Evolutionary conservation across 1,284 basidiomycete genomes (phyloP), one percentile per base, ranked within the genome.

Genomic region (Rhodotorula sp.): DNA sequence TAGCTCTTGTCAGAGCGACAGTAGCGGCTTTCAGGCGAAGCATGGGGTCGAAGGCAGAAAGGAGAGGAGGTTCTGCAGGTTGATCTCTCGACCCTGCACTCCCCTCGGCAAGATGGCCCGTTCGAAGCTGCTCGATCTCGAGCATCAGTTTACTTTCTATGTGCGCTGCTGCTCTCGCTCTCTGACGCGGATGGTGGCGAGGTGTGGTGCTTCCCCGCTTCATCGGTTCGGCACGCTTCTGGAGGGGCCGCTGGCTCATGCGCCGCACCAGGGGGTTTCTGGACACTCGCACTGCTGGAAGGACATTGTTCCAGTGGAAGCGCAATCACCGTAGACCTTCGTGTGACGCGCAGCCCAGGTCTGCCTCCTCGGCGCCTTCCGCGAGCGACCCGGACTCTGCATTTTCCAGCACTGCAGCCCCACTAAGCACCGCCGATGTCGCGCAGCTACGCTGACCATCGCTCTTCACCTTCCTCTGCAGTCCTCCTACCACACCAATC

Each of bases 401-500:
- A 34, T 34, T 2, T 34, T 34, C 34, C 34, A 34, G 34, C 34
- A 34, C 34, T 34, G 34, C 19, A 52, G 50, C 10, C 4, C 10
- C 5, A 34, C 16, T 8, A 7, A 2, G 27, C 16, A 9, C 34
- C 14, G 13, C 23, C 12, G 23, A 44, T 10, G 14, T 12, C 12
- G 23, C 50, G n/a, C n/a, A 14, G 10, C 21, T 50, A 17, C 17
- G 23, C 21, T 52, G 19, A 21, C 14, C 7, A 34, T 13, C 25
- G 8, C 27, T 13, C 23, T 1, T 2, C n/a, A 42, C 42, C 27
- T n/a, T 7, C 17, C n/a, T 17, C 42, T 17, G 34, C 71, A 75
- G 76, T 75, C 77, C 2, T 65, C 76, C n/a, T 79, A 79, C 70
- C 78, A 79, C 67, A 70, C 73, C 27, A 77, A 78, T 64, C 67